Conservation (phyloP, 2,329 filamentous ascomycete species). For the Paracorniculantispora psalliotae region DNA sequence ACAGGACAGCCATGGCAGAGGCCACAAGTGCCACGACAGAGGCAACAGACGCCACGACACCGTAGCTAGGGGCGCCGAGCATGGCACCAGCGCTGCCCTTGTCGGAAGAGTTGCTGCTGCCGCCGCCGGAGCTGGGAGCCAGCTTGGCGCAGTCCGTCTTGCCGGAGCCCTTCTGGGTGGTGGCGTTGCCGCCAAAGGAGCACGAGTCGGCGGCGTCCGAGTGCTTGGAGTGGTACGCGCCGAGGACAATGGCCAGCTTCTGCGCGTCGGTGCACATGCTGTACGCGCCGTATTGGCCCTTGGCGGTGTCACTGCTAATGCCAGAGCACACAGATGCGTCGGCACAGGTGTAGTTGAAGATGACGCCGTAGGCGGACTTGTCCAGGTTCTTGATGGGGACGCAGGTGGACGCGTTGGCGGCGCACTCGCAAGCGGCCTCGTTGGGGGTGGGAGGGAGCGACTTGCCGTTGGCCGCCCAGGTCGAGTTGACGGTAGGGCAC, state of each 20-base stretch:
- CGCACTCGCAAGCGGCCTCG: slow-evolving; percentile 75
- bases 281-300: slow-evolving; percentile 69
- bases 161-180: slow-evolving; percentile 43
- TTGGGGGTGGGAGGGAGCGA: slow-evolving; percentile 80
- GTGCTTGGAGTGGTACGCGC: slow-evolving; percentile 48
- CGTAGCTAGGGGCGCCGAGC: slow-evolving; percentile 31
- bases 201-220: slow-evolving; percentile 55
- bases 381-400: slow-evolving; percentile 55
- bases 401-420: slow-evolving; percentile 70
- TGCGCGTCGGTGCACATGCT: slow-evolving; percentile 68
- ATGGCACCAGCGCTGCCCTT: slow-evolving; percentile 23
- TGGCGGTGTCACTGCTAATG: slow-evolving; percentile 11
- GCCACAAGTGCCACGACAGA: slow-evolving; percentile 29
- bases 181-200: slow-evolving; percentile 64
- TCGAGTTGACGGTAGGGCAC: slow-evolving; percentile 62
- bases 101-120: slow-evolving; percentile 16
- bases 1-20: slow-evolving; percentile 50
- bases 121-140: slow-evolving; percentile 16
- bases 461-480: slow-evolving; percentile 58
- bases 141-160: slow-evolving; percentile 47
- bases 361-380: slow-evolving; percentile 51
- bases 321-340: not conserved
- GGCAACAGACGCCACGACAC: slow-evolving; percentile 38
- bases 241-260: slow-evolving; percentile 58
- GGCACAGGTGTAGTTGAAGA: slow-evolving; percentile 15